Conservation (phyloP, 2,329 filamentous ascomycete species). For the Talaromyces marneffei region DNA sequence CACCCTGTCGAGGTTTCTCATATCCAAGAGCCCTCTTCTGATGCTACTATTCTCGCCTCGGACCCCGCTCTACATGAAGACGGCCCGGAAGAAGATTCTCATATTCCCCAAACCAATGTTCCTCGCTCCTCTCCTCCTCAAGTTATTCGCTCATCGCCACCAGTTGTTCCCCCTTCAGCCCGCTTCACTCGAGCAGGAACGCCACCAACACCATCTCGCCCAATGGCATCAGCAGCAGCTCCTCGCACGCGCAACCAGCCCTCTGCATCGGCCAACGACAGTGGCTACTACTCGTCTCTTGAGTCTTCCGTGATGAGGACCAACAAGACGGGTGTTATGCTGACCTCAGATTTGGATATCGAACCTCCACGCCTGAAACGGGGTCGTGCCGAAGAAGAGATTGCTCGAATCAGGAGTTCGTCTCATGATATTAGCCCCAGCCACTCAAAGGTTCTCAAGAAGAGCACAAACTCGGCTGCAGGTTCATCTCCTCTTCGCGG, state of each 20-base stretch:
- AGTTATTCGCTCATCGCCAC: constrained; percentile 82
- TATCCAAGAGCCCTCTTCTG: constrained; percentile 60
- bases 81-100: constrained; percentile 42
- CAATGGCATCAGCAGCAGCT: constrained; percentile 55
- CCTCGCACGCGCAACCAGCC: constrained; percentile 68
- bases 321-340: constrained; percentile 56
- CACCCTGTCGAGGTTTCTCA: constrained; percentile 20
- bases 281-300: constrained; percentile 92
- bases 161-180: constrained; percentile 54
- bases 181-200: constrained; percentile 60
- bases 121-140: constrained; percentile 46
- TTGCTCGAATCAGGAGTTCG: constrained; percentile 83
- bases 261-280: constrained; percentile 72
- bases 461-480: constrained; percentile 27
- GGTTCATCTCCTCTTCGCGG: constrained; percentile 66
- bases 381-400: constrained; percentile 90
- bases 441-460: constrained; percentile 35
- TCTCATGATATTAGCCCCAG: constrained; percentile 82
- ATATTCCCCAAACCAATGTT: constrained; percentile 22
- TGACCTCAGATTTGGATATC: constrained; percentile 67
- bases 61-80: constrained; percentile 56
- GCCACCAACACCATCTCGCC: constrained; percentile 61
- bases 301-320: constrained; percentile 82
- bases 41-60: constrained; percentile 69
- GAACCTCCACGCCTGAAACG: constrained; percentile 77